Conservation (phyloP, 495 filamentous ascomycete species). For the Neurospora africana region DNA sequence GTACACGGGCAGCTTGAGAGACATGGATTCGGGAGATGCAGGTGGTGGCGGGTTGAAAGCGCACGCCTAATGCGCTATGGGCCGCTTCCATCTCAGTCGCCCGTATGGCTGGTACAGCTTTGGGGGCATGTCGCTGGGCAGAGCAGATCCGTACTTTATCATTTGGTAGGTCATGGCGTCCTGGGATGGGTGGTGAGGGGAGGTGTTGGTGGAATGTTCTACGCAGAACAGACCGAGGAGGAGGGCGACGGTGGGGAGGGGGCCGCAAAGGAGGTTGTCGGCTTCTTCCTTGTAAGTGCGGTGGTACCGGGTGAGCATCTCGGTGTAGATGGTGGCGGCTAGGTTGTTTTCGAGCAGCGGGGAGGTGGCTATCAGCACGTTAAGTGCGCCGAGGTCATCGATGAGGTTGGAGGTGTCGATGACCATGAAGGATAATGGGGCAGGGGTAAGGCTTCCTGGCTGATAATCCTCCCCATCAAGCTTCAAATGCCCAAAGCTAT, state of each 20-base stretch:
- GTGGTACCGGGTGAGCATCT: slow-evolving; percentile 6
- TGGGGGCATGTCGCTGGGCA: slow-evolving; percentile 10
- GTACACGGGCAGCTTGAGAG: not conserved
- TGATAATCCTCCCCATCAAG: slow-evolving; percentile 10
- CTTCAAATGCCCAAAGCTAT: slow-evolving; percentile 1
- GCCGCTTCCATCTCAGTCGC: slow-evolving; percentile 2
- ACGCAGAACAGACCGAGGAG: slow-evolving; percentile 16
- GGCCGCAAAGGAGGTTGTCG: slow-evolving; percentile 12
- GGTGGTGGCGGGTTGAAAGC: slow-evolving; percentile 3
- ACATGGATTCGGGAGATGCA: not conserved
- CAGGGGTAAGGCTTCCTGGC: not conserved
- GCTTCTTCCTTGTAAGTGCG: slow-evolving; percentile 5
- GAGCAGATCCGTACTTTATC: not conserved
- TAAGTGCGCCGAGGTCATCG: slow-evolving; percentile 13
- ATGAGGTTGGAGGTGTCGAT: slow-evolving; percentile 21
- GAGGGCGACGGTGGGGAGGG: slow-evolving; percentile 11
- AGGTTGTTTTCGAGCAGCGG: slow-evolving; percentile 13
- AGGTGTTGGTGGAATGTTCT: slow-evolving; percentile 21
- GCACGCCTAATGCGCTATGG: slow-evolving; percentile 1
- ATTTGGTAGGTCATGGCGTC: not conserved
- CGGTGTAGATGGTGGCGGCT: slow-evolving; percentile 17
- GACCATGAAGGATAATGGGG: slow-evolving; percentile 17
- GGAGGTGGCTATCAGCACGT: slow-evolving; percentile 13
- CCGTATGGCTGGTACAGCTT: slow-evolving; percentile 15
- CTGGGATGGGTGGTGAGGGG: slow-evolving; percentile 13